Evolutionary conservation across 345 rosid species (phyloP).

Genomic region (Camelina sativa): DNA sequence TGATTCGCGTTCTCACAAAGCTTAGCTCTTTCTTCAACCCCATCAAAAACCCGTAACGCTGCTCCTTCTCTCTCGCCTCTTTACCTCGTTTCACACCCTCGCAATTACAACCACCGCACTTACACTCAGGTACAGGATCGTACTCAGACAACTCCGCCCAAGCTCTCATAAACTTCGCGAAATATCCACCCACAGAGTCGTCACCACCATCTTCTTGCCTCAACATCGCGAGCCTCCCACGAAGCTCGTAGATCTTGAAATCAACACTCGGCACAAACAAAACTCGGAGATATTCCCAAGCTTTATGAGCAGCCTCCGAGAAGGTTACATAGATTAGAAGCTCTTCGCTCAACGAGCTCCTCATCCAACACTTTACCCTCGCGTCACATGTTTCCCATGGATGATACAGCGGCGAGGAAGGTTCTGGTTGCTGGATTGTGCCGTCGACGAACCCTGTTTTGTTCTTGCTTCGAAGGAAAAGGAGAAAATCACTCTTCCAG

Average conservation of each 20-base stretch:
- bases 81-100: background rate
- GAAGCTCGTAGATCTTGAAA: slow-evolving; percentile 20
- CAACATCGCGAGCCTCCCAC: slow-evolving; percentile 7
- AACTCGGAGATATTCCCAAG: background rate
- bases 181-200: background rate
- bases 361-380: background rate
- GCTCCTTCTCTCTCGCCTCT: slow-evolving; percentile 30
- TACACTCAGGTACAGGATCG: background rate
- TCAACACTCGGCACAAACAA: background rate
- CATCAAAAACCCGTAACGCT: slow-evolving; percentile 18
- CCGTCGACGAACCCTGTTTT: no score
- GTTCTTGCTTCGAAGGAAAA: background rate
- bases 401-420: background rate
- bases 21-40: background rate
- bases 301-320: background rate
- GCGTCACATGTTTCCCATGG: background rate
- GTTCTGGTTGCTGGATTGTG: background rate
- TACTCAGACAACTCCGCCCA: slow-evolving; percentile 13
- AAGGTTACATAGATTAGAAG: background rate
- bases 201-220: background rate
- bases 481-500: background rate
- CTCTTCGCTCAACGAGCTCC: background rate
- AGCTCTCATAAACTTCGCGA: background rate
- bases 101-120: slow-evolving; percentile 16
- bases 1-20: background rate